These are phyloP conservation scores for Salix udensis DNA, from an alignment of 345 rosid species.

Conservation along the genomic window DNA sequence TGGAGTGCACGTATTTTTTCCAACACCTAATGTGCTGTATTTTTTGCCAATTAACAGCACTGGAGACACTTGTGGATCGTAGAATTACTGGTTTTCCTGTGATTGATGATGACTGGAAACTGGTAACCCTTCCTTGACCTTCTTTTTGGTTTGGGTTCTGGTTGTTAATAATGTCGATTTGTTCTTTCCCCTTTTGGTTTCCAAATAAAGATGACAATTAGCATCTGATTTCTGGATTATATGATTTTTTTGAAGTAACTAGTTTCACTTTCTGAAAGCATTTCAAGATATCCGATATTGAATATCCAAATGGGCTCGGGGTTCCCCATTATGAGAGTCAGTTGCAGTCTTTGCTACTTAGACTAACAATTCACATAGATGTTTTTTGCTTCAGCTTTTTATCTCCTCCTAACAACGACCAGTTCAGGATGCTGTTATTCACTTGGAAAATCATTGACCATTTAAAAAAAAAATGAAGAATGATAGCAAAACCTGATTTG, in stretches of 20 bases:
- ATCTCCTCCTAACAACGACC: neutral
- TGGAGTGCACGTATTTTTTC: neutral
- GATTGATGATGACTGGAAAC: slow-evolving; percentile 77
- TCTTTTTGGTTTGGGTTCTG: neutral
- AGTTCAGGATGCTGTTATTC: neutral
- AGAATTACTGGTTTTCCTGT: slow-evolving; percentile 92
- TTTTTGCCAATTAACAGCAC: slow-evolving; percentile 40
- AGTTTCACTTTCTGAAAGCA: neutral
- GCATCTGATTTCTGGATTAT: neutral
- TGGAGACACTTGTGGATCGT: slow-evolving; percentile 74
- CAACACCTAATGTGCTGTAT: neutral
- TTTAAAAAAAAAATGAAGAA: neutral
- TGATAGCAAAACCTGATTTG: neutral
- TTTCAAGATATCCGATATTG: neutral
- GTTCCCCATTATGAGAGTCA: neutral
- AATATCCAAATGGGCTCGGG: neutral
- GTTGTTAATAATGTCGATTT: neutral
- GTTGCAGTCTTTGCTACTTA: neutral
- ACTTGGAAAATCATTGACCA: neutral
- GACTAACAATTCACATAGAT: neutral
- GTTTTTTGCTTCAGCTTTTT: neutral
- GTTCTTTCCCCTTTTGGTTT: neutral
- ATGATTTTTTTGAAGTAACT: neutral
- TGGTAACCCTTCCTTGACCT: slow-evolving; percentile 41
- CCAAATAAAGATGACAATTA: neutral